Base-by-base conservation (phyloP, 2,329 filamentous ascomycete species). In the Magnaporthales sp. region DNA sequence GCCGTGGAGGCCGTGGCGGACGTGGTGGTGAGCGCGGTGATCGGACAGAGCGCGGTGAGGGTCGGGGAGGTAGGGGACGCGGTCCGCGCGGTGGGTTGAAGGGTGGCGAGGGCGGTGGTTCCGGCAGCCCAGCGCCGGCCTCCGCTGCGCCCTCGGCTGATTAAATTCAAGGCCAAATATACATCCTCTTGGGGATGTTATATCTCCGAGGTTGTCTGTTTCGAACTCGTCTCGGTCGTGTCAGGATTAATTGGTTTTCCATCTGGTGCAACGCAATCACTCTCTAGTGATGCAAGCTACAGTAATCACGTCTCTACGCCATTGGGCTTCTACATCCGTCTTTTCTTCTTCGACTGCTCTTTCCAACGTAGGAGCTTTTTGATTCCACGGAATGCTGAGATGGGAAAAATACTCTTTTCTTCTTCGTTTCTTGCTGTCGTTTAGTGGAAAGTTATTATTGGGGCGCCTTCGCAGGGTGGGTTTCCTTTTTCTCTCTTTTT, bases 21-120 rank as follows among this genome's bases (percentile, higher is more conserved):
- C 83, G 86, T 32, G 82, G 84, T 11, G 80, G 86, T 63, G 86
- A 86, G 19, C 80, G 85, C 15, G 83, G 85, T n/a, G 80, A 86
- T 19, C 80, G 85, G 64, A 83, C 85, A 32, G 82, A 84, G 13
- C 81, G 85, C 65, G 84, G 85, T 67, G 84, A 85, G 24, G 32
- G 29, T 27, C 63, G 63, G 67, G 85, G 88, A 62, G 85, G 87
- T 63, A 68, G 85, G 64, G 83, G 85, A 46, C 82, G 84, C 13
- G 80, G 85, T 66, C 84, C 46, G 80, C 81, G 67, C 11, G 58
- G 63, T 1, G 69, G 69, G 4, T 19, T 67, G 54, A 66, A 63
- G 30, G 89, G 86, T 79, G 87, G 85, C 67, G 84, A 88, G 63
- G 83, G 81, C 29, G 38, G 38, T n/a, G 83, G 81, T 68, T 80